phyloP scores from a whole-genome alignment of 768 basidiomycete genomes.

The Trametopsis cervina region DNA sequence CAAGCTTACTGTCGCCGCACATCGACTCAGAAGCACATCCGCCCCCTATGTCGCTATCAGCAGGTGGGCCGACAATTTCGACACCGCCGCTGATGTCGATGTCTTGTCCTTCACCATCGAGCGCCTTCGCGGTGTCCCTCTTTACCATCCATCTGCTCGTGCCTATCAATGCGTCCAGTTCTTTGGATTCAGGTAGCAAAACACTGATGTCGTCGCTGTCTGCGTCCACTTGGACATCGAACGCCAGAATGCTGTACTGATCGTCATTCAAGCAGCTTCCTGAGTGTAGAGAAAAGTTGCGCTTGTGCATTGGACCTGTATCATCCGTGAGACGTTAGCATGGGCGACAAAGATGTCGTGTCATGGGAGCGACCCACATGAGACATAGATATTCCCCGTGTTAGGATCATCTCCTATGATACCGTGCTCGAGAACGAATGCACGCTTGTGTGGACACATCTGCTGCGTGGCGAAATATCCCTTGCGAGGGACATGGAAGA shows the following conservation, averaged over 20 bases:
- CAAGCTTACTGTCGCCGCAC: constrained; percentile 13
- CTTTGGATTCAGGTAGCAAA: constrained; percentile 43
- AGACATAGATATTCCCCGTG: constrained; percentile 41
- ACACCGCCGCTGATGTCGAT: constrained; percentile 20
- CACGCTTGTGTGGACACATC: constrained; percentile 47
- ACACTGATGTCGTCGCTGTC: constrained; percentile 36
- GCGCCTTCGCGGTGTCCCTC: constrained; percentile 39
- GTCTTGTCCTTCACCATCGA: constrained; percentile 11
- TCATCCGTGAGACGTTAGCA: neutral
- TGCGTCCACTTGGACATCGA: constrained; percentile 44
- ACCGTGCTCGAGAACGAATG: constrained; percentile 66
- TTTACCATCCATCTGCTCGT: constrained; percentile 59
- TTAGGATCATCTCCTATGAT: constrained; percentile 58
- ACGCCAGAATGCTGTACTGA: constrained; percentile 53
- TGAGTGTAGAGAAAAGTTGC: constrained; percentile 49
- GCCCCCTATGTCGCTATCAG: neutral
- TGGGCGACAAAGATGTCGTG: neutral
- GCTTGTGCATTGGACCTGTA: constrained; percentile 55
- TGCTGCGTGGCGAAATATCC: constrained; percentile 66
- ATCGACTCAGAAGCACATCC: constrained; percentile 3
- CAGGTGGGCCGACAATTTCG: constrained; percentile 29
- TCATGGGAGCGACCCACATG: constrained; percentile 29
- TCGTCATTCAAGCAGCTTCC: constrained; percentile 56
- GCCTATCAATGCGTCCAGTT: constrained; percentile 55
- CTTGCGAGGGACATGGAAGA: constrained; percentile 54